Conservation (phyloP, 1,284 basidiomycete species). For the Ganoderma boninense region DNA sequence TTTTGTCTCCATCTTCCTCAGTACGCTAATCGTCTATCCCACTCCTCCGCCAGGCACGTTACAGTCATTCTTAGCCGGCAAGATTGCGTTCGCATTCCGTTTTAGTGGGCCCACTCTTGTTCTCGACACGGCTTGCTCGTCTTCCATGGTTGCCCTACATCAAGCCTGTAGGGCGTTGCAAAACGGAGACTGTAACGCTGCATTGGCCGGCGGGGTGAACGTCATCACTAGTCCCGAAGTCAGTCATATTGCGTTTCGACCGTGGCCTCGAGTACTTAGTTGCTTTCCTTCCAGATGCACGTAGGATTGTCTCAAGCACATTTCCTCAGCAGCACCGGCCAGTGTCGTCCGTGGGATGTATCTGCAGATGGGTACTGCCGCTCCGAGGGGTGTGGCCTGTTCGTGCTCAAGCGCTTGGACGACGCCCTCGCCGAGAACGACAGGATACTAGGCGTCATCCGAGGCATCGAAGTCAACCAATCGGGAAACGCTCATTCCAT, state of each 20-base stretch:
- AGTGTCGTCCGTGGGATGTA: conserved; percentile 76
- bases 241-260: conserved; percentile 35
- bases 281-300: conserved; percentile 61
- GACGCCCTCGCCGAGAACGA: conserved; percentile 73
- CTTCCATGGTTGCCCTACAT: conserved; percentile 71
- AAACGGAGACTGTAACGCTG: conserved; percentile 69
- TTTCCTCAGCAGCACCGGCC: conserved; percentile 71
- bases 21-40: background rate
- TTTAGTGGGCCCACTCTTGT: conserved; percentile 75
- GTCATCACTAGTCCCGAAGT: conserved; percentile 77
- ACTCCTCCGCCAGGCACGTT: conserved; percentile 61
- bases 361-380: conserved; percentile 78
- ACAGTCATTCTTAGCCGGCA: conserved; percentile 72
- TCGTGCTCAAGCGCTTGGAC: conserved; percentile 73
- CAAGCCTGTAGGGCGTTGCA: conserved; percentile 71
- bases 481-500: conserved; percentile 70
- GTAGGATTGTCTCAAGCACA: conserved; percentile 73
- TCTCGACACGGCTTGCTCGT: conserved; percentile 78
- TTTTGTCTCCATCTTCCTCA: conserved; percentile 44
- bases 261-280: background rate
- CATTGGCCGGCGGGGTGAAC: conserved; percentile 79
- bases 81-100: conserved; percentile 72
- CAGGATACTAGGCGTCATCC: conserved; percentile 71
- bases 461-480: conserved; percentile 75
- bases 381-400: conserved; percentile 75